These are phyloP conservation scores for Spathaspora sp. DNA, from an alignment of 805 yeast genomes.

Conservation along the genomic window DNA sequence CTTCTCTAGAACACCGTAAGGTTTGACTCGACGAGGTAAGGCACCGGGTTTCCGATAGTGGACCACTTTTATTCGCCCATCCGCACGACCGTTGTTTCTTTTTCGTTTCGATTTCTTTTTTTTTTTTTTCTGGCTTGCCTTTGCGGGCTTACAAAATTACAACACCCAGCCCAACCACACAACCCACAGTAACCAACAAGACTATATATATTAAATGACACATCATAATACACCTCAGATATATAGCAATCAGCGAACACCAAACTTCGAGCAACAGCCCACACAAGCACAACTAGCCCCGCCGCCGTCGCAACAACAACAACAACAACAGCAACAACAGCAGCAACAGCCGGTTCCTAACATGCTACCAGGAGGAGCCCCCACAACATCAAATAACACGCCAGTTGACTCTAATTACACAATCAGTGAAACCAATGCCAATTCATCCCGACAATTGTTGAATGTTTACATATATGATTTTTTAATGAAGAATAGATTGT, in stretches of 20 bases:
- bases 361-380: background rate
- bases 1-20: no score
- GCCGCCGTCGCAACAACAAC: no score
- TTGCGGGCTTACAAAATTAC: no score
- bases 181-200: background rate
- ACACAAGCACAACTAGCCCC: background rate
- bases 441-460: slow-evolving; percentile 54
- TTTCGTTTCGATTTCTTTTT: background rate
- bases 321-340: no score
- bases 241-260: slow-evolving; percentile 26
- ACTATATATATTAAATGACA: slow-evolving; percentile 29
- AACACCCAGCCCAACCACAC: background rate
- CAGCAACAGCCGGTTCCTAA: background rate
- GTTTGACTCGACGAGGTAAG: no score
- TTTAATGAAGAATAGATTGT: slow-evolving; percentile 66
- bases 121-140: background rate
- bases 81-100: background rate
- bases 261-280: slow-evolving; percentile 11
- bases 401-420: background rate
- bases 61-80: no score
- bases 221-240: slow-evolving; percentile 35
- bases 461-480: slow-evolving; percentile 89
- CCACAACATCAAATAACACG: background rate
- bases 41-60: no score
- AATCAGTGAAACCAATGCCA: slow-evolving; percentile 43